Base-by-base conservation (phyloP, 352 stramenopile species). In the Halophytophthora batemanensis region DNA sequence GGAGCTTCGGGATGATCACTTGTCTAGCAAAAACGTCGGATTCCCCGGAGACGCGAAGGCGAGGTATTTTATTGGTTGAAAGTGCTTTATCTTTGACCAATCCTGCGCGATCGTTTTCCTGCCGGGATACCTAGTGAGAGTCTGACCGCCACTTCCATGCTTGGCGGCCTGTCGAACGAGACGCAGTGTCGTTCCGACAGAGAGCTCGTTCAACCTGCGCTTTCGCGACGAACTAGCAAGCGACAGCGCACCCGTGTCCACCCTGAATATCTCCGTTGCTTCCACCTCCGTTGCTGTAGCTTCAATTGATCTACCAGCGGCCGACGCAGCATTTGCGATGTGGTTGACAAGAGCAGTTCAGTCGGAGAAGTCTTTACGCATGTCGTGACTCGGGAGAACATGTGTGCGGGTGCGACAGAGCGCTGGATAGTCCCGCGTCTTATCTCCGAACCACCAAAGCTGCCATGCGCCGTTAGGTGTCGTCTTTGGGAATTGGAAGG, bases 401-500 rank as follows among this genome's bases (percentile, higher is more conserved):
- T 52, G 42, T 3, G 36, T 13, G 19, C 18, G 43, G 29, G 52
- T 44, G 6, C 28, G 37, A 25, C 56, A 46, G 7, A 56, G 23
- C 1, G 46, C 38, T 31, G 53, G 45, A 17, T 38, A 61, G 17
- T 40, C 53, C 39, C 29, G 42, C 21, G 29, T 17, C 18, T 53
- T 56, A 17, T 56, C 21, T 8, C 46, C 54, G 14, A 62, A 44
- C 42, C 47, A 56, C 35, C 46, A 56, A 3, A 56, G 19, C 13
- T 49, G 28, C 41, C 41, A 62, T 14, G 54, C 54, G 14, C 35
- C 41, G 37, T 44, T 53, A 19, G 54, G 19, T 2, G 40, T 47
- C n/a, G 28, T 45, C 1, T 41, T 11, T 10, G 44, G 55, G 21
- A 63, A 58, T 12, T 58, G 40, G 41, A 50, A 53, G 3, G 23